Evolutionary conservation across 768 basidiomycete genomes (phyloP).

Genomic region (Boletus subcaerulescens): DNA sequence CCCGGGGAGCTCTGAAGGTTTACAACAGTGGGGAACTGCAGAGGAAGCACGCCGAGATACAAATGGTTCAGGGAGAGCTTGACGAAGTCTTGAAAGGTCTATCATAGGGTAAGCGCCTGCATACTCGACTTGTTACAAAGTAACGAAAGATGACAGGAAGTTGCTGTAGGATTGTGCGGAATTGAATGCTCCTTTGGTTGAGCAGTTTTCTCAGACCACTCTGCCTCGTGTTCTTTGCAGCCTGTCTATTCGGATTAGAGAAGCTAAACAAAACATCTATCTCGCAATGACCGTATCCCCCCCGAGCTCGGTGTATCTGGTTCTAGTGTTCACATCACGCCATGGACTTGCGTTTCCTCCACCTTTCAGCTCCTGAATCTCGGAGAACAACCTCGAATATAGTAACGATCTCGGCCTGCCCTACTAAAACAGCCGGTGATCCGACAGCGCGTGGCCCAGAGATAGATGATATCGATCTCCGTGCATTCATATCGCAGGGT

Average conservation of each 20-base stretch:
- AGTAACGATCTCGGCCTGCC: neutral
- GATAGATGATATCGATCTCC: constrained; percentile 22
- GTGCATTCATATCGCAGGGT: constrained; percentile 7
- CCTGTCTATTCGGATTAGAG: neutral
- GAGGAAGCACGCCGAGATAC: constrained; percentile 51
- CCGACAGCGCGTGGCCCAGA: neutral
- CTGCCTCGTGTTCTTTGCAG: neutral
- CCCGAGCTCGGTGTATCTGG: neutral
- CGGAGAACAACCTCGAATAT: neutral
- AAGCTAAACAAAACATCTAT: neutral
- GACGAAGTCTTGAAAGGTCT: constrained; percentile 47
- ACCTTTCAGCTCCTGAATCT: neutral
- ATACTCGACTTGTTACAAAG: neutral
- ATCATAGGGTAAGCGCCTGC: constrained; percentile 20
- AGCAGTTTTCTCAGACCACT: neutral
- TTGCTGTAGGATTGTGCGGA: neutral
- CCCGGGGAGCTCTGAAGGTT: constrained; percentile 53
- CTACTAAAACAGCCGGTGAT: constrained; percentile 1
- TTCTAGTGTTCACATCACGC: neutral
- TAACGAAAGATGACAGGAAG: neutral
- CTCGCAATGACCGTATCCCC: neutral
- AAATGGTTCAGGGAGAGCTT: constrained; percentile 50
- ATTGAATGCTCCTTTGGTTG: neutral
- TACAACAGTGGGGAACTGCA: constrained; percentile 45
- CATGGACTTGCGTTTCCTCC: neutral